These are phyloP conservation scores for Stemphylium lycopersici DNA, from an alignment of 2,329 filamentous ascomycete genomes.

Conservation along the genomic window DNA sequence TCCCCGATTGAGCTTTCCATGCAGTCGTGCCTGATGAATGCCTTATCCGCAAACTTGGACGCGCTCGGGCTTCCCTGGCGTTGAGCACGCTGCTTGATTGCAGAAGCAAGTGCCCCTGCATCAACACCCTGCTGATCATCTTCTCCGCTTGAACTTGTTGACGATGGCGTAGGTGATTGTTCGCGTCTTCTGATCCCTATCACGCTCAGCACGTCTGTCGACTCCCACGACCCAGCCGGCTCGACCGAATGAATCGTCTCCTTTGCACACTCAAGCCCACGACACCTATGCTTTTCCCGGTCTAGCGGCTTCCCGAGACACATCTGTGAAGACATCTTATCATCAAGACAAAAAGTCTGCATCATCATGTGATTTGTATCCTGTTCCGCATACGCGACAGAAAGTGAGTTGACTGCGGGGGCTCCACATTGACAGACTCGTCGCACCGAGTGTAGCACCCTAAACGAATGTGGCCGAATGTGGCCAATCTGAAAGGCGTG, in stretches of 20 bases:
- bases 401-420: constrained; percentile 66
- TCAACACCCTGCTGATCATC: constrained; percentile 20
- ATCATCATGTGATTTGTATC: constrained; percentile 68
- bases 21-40: constrained; percentile 8
- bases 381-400: constrained; percentile 66
- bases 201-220: constrained; percentile 64
- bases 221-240: constrained; percentile 71
- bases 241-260: constrained; percentile 61
- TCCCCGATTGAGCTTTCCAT: constrained; percentile 20
- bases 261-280: constrained; percentile 50
- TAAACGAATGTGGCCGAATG: constrained; percentile 65
- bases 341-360: constrained; percentile 65
- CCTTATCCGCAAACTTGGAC: constrained; percentile 8
- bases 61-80: constrained; percentile 19
- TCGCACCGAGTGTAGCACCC: constrained; percentile 63
- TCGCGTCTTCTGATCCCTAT: constrained; percentile 65
- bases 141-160: constrained; percentile 35
- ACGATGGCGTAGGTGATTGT: constrained; percentile 36
- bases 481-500: constrained; percentile 66
- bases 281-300: constrained; percentile 39
- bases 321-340: constrained; percentile 59
- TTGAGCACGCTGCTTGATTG: constrained; percentile 38
- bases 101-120: constrained; percentile 24
- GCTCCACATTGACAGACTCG: constrained; percentile 61
- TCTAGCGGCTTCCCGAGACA: constrained; percentile 59